Conservation (phyloP, 345 rosid species). For the Reutealis trisperma region DNA sequence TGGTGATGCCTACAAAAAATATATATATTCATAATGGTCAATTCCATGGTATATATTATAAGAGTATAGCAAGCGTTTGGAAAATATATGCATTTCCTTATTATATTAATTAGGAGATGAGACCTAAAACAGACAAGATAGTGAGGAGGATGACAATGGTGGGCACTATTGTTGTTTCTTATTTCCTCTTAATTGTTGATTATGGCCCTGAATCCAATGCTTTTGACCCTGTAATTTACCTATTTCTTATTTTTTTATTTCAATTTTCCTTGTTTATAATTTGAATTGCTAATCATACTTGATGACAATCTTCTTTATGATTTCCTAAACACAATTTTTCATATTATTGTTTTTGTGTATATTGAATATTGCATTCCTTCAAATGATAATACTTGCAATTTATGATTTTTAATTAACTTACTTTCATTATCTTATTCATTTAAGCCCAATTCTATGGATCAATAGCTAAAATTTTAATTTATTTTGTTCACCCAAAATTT, state of each 20-base stretch:
- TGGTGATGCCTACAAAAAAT: too few species aligned
- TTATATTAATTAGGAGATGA: slow-evolving; percentile 34
- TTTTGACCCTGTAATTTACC: slow-evolving; percentile 88
- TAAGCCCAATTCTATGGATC: not conserved
- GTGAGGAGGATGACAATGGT: slow-evolving; percentile 79
- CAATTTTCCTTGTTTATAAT: not conserved
- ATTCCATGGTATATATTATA: too few species aligned
- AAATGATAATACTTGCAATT: not conserved
- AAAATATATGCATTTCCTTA: too few species aligned
- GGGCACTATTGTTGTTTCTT: slow-evolving; percentile 74
- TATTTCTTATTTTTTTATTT: slow-evolving; percentile 29
- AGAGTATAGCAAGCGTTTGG: too few species aligned
- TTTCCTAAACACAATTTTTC: too few species aligned
- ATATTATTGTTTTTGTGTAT: not conserved
- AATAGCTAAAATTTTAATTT: not conserved
- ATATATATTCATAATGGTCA: too few species aligned
- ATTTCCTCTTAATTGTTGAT: slow-evolving; percentile 85
- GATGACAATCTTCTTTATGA: not conserved
- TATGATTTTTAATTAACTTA: not conserved
- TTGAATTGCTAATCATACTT: not conserved
- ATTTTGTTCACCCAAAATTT: not conserved
- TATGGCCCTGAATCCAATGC: slow-evolving; percentile 86
- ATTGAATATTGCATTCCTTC: not conserved
- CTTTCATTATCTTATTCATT: not conserved
- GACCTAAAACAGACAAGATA: slow-evolving; percentile 64